A percentile compares a stretch with the other conserved stretches of the same genome.
Conservation (phyloP, 2,329 filamentous ascomycete genomes). For the Escovopsis sp. region DNA sequence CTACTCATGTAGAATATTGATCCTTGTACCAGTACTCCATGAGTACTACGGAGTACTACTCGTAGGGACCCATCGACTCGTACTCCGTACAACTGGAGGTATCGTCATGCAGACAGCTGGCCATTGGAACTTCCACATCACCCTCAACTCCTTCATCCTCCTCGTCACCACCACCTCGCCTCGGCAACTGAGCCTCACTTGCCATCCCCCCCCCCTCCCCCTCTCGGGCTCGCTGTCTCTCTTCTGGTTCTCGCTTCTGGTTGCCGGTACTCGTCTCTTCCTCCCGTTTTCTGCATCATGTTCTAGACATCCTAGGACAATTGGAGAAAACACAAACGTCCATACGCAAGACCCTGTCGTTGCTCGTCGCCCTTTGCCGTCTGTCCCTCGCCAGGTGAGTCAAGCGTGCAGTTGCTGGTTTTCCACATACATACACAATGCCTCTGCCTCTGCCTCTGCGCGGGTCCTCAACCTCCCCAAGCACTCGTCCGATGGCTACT, state of each 20-base stretch:
- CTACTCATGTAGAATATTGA: too few species aligned
- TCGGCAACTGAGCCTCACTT: constrained; percentile 12
- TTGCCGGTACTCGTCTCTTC: constrained; percentile 21
- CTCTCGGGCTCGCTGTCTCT: constrained; percentile 15
- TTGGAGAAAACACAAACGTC: constrained; percentile 3
- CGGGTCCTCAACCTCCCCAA: neutral
- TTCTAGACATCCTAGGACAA: constrained; percentile 21
- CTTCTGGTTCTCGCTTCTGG: constrained; percentile 26
- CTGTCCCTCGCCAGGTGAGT: constrained; percentile 4
- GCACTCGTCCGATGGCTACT: too few species aligned
- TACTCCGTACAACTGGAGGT: constrained; percentile 1
- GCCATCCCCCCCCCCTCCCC: too few species aligned
- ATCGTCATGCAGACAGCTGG: constrained; percentile 17
- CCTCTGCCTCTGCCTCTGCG: too few species aligned
- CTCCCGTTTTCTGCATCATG: constrained; percentile 21
- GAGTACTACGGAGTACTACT: too few species aligned
- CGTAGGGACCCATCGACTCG: constrained; percentile 6
- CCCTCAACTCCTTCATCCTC: constrained; percentile 15
- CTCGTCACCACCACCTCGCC: constrained; percentile 11
- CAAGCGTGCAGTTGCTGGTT: neutral
- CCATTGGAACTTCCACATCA: constrained; percentile 26
- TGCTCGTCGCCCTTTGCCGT: constrained; percentile 3
- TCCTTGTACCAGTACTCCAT: too few species aligned
- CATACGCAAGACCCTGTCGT: too few species aligned
- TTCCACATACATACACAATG: too few species aligned